A percentile compares a stretch with the other conserved stretches of the same genome.
Evolutionary conservation across 768 basidiomycete genomes (phyloP).

Genomic region (Panus rudis): DNA sequence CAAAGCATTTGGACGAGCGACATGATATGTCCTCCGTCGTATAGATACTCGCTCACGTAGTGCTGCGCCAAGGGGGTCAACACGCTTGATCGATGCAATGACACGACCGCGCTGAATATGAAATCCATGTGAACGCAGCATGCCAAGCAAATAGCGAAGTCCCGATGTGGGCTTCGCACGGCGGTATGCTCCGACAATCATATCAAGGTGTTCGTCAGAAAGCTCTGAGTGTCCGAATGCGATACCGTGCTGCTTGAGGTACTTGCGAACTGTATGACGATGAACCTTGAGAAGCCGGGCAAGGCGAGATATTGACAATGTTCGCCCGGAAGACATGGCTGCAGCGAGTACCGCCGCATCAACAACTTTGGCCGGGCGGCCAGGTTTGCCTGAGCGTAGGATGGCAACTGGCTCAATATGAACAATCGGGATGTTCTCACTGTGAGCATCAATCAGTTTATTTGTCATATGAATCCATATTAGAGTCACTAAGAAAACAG

Average conservation of each 20-base stretch:
- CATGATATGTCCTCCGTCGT: constrained; percentile 8
- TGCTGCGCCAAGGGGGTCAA: constrained; percentile 25
- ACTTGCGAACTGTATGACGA: neutral
- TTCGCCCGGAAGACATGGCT: neutral
- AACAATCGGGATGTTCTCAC: neutral
- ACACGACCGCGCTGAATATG: constrained; percentile 21
- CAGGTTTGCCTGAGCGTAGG: neutral
- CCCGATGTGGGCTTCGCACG: constrained; percentile 20
- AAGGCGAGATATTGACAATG: neutral
- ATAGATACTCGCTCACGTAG: constrained; percentile 13
- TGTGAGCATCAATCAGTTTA: neutral
- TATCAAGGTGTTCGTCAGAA: constrained; percentile 1
- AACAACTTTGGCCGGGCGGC: neutral
- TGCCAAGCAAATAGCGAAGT: constrained; percentile 21
- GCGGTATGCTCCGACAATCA: neutral
- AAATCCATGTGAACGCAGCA: constrained; percentile 20
- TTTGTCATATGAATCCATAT: neutral
- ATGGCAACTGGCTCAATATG: neutral
- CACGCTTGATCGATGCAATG: constrained; percentile 19
- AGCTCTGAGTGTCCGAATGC: neutral
- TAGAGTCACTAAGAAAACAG: neutral
- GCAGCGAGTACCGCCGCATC: neutral
- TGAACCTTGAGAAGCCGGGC: neutral
- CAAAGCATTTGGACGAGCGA: constrained; percentile 12
- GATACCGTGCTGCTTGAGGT: neutral